Base-by-base conservation (phyloP, 257 asterid species). In the Handroanthus guayacan region DNA sequence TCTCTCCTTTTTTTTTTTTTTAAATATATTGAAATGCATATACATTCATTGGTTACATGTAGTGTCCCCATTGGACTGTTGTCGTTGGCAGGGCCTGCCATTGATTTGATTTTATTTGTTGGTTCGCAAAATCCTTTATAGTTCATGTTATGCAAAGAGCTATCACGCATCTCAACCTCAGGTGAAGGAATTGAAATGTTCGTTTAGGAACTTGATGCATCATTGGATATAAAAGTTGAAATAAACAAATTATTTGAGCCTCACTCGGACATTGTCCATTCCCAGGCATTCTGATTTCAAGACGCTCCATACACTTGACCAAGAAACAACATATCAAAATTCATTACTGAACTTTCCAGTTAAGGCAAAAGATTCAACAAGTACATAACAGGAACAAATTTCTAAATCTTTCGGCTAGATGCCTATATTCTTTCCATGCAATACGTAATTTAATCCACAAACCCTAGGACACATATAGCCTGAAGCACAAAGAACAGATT, bases 11-110 rank as follows among this genome's bases (percentile, higher is more conserved):
- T 43, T 43, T 43, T 43, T 2, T 16, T 68, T 43, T 43, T 2
- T 16, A 68, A 67, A 39, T 39, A 64, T 75, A 55, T 72, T 44
- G 54, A 69, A 65, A 54, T 48, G 9, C 67, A 20, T 64, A 55
- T 43, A 60, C 65, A 58, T 68, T 71, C 81, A 64, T 71, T 47
- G 70, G 31, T 25, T 25, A 5, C 62, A 18, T 45, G 11, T n/a
- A 17, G 39, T 54, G 48, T 41, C 45, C 45, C 45, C 45, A 1
- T 41, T 41, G 8, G 45, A 41, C 45, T 4, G 8, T 41, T 5
- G 45, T 41, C 45, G 8, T 41, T 41, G 45, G 45, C 7, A 1
- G 1, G 8, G 45, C 7, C 5, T 41, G 45, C 45, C 45, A 25
- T 47, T 68, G 60, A 18, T 20, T 43, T 44, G 69, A 25, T 25